Evolutionary conservation across 2,329 filamentous ascomycete species (phyloP), one percentile per base, ranked within the genome.

Genomic region (Bipolaris gigantea): DNA sequence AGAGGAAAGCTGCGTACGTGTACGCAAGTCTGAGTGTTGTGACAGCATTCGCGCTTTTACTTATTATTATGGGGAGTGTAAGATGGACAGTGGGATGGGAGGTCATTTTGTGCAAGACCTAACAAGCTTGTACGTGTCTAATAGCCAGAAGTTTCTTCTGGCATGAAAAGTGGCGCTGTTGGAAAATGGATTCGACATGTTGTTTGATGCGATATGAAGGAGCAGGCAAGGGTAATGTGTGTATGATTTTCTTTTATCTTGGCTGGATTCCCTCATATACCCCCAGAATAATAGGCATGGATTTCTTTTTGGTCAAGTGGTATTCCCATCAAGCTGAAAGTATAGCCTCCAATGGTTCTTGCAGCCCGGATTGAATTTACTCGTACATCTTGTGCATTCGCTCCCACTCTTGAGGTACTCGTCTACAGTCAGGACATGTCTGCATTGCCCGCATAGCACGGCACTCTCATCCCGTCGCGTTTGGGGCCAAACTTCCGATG

Each of bases 61-160:
- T 92, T 21, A 78, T 84, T 0, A 81, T 92, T 16, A 90, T 93
- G 86, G 90, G 90, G 0, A 86, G 87, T 55, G 74, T 93, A 66
- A 76, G 82, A 55, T 95, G 90, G 90, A 87, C 80, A 19, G 65
- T 78, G 5, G 79, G 78, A 2, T 80, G 71, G 70, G 15, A 50
- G 32, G 36, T 35, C 16, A 45, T 56, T 23, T 11, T 53, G 19
- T 56, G 53, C 18, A 1, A 21, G 39, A 55, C 48, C 7, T 55
- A 42, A 44, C 18, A 30, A 40, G 23, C n/a, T 11, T 32, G 30
- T n/a, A 30, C 16, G 3, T 43, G 40, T 43, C 16, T 43, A 43
- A 11, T 19, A 11, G 18, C 2, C n/a, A 32, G 40, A 11, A 16
- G 9, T 19, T 43, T 18, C 18, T 32, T 43, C 4, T 18, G 30